Percentiles rank a stretch among this genome's conserved stretches.
These are phyloP conservation scores for Grigorovia transvaalensis DNA, from an alignment of 805 yeast species.

Conservation along the genomic window DNA sequence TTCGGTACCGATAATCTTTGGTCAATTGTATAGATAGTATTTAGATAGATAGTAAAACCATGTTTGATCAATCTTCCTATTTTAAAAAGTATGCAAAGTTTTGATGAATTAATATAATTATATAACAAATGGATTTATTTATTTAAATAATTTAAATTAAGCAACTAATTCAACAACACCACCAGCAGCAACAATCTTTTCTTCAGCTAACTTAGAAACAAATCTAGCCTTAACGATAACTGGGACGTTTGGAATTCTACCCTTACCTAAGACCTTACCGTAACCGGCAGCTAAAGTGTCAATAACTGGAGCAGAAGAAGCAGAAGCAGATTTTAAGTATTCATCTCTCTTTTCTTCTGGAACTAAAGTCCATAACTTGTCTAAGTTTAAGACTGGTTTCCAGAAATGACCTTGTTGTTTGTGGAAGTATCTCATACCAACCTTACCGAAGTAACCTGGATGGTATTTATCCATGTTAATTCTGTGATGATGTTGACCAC, in stretches of 20 bases:
- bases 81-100: not conserved
- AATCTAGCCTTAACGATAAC: constrained; percentile 99
- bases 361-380: constrained; percentile 96
- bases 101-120: not conserved
- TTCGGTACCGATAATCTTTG: constrained; percentile 83
- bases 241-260: constrained; percentile 95
- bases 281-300: constrained; percentile 99
- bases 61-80: no score
- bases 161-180: constrained; percentile 99
- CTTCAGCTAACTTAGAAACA: constrained; percentile 98
- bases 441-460: constrained; percentile 99
- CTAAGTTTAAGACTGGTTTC: constrained; percentile 97
- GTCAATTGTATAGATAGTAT: constrained; percentile 10
- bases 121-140: not conserved
- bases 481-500: constrained; percentile 99
- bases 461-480: constrained; percentile 99
- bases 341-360: constrained; percentile 91
- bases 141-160: constrained; percentile 36
- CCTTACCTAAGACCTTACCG: constrained; percentile 99
- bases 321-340: constrained; percentile 73
- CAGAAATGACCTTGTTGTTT: constrained; percentile 89
- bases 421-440: constrained; percentile 99
- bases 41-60: not conserved
- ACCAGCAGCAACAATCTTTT: constrained; percentile 99
- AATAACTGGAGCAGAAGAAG: constrained; percentile 94